Evolutionary conservation across 495 filamentous ascomycete genomes (phyloP), one percentile per base, ranked within the genome.

Genomic region (Penicillium ochrochloron): DNA sequence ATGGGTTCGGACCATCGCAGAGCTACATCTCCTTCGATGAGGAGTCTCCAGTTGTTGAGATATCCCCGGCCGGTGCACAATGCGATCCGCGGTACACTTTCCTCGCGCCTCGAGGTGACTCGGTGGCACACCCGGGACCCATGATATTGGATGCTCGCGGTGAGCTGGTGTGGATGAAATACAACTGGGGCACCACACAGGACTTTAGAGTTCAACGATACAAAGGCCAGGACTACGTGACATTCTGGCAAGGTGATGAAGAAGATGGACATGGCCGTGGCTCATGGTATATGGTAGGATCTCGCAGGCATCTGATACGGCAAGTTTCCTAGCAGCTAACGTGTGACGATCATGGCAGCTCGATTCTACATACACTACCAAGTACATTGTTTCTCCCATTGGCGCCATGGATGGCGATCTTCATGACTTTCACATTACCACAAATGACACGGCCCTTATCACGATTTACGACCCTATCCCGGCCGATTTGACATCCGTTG

Each of bases 221-320:
- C 34, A 77, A 72, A 57, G 80, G 74, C 37, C 63, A 79, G 54
- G 74, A 80, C 14, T 84, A 80, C 63, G 44, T 87, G 52, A 84
- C 83, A 4, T 86, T 82, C 59, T 87, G 84, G 85, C 77, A 83
- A 51, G 83, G 84, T 9, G 72, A 80, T 35, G 78, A 82, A 62
- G 72, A 81, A 39, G 79, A 78, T 27, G 82, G 78, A 34, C 70
- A 83, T 64, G 82, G 83, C 3, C 73, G 72, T 57, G 84, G 84
- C 9, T 75, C 76, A 48, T 83, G 83, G 66, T 83, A 83, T 44
- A 85, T 85, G 83, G 82, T 84, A 71, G 29, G 78, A 52, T 29
- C 19, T n/a, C 5, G 12, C 29, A 2, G 15, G 2, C n/a, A 15
- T 50, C n/a, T 31, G 23, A 25, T 14, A 23, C 19, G 56, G 19